phyloP scores from a whole-genome alignment of 129 eudicot genomes.

The Rutidosis leptorrhynchoides region DNA sequence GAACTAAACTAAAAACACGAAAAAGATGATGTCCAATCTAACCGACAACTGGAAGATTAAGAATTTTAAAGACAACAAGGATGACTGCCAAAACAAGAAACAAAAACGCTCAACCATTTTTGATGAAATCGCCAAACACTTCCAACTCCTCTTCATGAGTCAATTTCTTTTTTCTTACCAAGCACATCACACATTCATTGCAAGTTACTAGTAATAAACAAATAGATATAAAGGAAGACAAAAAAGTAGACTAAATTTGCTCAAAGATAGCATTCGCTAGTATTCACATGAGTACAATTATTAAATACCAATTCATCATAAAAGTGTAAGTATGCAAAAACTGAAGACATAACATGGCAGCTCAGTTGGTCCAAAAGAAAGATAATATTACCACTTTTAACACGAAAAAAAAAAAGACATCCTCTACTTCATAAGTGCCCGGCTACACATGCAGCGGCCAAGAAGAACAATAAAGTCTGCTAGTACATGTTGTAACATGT shows the following conservation, averaged over 20 bases:
- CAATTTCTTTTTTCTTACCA: too few species aligned
- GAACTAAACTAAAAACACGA: too few species aligned
- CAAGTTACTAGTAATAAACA: not conserved
- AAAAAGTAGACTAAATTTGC: not conserved
- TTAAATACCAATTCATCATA: conserved; percentile 1
- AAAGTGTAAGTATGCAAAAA: conserved; percentile 9
- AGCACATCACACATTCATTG: conserved; percentile 13
- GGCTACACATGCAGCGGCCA: conserved; percentile 13
- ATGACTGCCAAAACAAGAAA: too few species aligned
- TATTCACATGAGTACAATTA: not conserved
- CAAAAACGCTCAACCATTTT: too few species aligned
- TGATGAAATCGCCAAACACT: too few species aligned
- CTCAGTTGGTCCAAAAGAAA: conserved; percentile 5
- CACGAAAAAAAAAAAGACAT: not conserved
- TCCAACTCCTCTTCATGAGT: too few species aligned
- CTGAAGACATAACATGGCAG: conserved; percentile 11
- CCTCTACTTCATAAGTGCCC: conserved; percentile 8
- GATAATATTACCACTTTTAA: not conserved
- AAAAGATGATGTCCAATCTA: too few species aligned
- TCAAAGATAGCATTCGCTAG: not conserved
- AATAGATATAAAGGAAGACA: conserved; percentile 7
- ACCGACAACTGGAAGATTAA: too few species aligned
- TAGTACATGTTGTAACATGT: not conserved
- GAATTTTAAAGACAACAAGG: too few species aligned
- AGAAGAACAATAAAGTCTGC: conserved; percentile 5